Conservation (phyloP, 176 grass and related monocot species). For the Microstegium vimineum region DNA sequence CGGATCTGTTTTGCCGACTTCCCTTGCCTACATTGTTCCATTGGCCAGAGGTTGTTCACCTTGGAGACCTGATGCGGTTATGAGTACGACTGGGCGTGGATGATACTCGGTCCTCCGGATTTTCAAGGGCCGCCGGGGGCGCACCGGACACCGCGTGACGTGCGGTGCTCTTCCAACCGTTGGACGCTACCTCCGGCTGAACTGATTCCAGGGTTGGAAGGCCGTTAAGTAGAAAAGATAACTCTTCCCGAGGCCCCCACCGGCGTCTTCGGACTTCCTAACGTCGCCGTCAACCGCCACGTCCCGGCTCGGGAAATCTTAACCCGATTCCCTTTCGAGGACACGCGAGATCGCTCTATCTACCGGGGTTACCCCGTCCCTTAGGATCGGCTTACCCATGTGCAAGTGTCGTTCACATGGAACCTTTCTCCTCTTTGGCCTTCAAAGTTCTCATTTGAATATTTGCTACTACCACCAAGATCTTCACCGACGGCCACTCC, state of each 20-base stretch:
- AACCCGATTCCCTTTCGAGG: slow-evolving; percentile 38
- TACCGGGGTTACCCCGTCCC: neutral
- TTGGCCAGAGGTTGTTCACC: slow-evolving; percentile 48
- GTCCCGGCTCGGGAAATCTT: slow-evolving; percentile 39
- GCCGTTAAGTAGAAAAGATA: slow-evolving; percentile 84
- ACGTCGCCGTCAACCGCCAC: slow-evolving; percentile 30
- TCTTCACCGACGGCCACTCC: slow-evolving; percentile 61
- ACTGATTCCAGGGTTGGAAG: slow-evolving; percentile 68
- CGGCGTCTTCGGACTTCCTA: slow-evolving; percentile 54
- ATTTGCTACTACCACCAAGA: slow-evolving; percentile 33
- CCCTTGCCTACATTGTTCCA: slow-evolving; percentile 78
- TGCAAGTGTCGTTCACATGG: slow-evolving; percentile 45
- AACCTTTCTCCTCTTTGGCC: neutral
- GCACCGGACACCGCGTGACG: slow-evolving; percentile 44
- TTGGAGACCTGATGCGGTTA: slow-evolving; percentile 79
- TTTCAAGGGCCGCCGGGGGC: slow-evolving; percentile 53
- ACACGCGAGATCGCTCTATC: neutral
- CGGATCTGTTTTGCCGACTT: slow-evolving; percentile 75
- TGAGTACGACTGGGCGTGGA: slow-evolving; percentile 40
- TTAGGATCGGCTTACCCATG: slow-evolving; percentile 59
- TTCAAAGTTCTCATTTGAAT: neutral
- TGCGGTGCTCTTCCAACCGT: slow-evolving; percentile 51
- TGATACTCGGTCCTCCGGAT: slow-evolving; percentile 57
- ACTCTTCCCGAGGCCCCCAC: slow-evolving; percentile 71
- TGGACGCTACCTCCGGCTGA: slow-evolving; percentile 68